Conservation (phyloP, 352 stramenopile genomes). For the Globisporangium polare region DNA sequence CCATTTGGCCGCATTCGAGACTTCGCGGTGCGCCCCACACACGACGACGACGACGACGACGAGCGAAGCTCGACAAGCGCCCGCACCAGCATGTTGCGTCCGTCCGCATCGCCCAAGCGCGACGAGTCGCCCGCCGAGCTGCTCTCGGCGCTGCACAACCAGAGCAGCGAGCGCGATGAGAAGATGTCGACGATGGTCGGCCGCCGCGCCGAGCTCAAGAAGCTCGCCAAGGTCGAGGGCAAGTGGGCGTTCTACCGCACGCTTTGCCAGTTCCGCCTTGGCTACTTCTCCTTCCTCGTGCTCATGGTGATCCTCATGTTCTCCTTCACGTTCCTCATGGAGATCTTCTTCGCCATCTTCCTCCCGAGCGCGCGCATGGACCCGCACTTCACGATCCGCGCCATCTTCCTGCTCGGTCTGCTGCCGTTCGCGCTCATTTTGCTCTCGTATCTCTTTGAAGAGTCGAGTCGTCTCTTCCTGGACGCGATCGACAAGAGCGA, state of each 20-base stretch:
- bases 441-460: constrained; percentile 87
- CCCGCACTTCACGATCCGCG: constrained; percentile 66
- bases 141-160: constrained; percentile 17
- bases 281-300: constrained; percentile 87
- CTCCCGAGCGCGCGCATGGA: constrained; percentile 69
- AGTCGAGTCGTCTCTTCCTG: constrained; percentile 75
- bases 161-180: constrained; percentile 36
- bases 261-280: constrained; percentile 81
- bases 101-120: constrained; percentile 6
- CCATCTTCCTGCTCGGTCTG: constrained; percentile 59
- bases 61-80: background rate
- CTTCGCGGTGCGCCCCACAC: constrained; percentile 3
- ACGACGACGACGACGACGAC: background rate
- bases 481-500: constrained; percentile 86
- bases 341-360: constrained; percentile 91
- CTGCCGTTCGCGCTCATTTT: constrained; percentile 78
- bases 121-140: constrained; percentile 17
- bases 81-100: constrained; percentile 9
- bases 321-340: constrained; percentile 86
- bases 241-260: constrained; percentile 77
- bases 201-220: constrained; percentile 63
- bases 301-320: constrained; percentile 90
- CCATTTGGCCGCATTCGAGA: constrained; percentile 6
- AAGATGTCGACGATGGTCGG: constrained; percentile 57
- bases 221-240: constrained; percentile 52